A percentile compares a stretch with the other conserved stretches of the same genome.
Conservation (phyloP, 495 filamentous ascomycete species). For the Acidomyces sp. region DNA sequence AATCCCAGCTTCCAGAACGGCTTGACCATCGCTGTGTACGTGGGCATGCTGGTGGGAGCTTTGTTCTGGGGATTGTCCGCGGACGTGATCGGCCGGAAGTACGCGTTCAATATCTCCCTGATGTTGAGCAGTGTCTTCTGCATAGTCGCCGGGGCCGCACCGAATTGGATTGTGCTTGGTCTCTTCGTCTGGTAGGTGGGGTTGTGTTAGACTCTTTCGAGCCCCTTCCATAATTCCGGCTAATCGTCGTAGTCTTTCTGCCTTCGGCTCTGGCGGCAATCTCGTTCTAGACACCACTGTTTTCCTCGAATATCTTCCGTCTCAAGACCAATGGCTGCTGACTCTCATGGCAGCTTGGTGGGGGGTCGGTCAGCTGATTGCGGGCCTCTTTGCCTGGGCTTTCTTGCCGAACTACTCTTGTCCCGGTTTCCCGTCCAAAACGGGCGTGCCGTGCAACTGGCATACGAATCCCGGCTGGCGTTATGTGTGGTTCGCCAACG, state of each 20-base stretch:
- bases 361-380: conserved; percentile 31
- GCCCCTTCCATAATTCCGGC: too few relatives aligned
- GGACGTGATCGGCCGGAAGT: conserved; percentile 41
- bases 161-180: conserved; percentile 37
- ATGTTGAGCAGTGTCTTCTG: conserved; percentile 38
- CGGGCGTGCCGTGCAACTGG: conserved; percentile 12
- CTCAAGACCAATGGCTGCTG: conserved; percentile 34
- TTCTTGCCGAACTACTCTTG: conserved; percentile 29
- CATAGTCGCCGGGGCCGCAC: conserved; percentile 36
- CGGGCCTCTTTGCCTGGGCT: conserved; percentile 30
- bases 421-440: conserved; percentile 10
- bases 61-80: conserved; percentile 43
- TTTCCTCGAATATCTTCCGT: conserved; percentile 40
- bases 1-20: conserved; percentile 40
- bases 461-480: conserved; percentile 20
- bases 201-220: too few relatives aligned
- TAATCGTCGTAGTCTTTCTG: too few relatives aligned
- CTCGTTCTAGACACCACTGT: conserved; percentile 56
- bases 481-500: conserved; percentile 36
- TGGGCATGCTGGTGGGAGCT: conserved; percentile 39
- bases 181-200: conserved; percentile 35
- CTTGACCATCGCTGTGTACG: conserved; percentile 49
- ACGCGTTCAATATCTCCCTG: conserved; percentile 41
- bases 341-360: conserved; percentile 41
- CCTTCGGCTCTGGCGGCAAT: conserved; percentile 47